Base-by-base conservation (phyloP, 1,284 basidiomycete species). In the Tremellales sp. region DNA sequence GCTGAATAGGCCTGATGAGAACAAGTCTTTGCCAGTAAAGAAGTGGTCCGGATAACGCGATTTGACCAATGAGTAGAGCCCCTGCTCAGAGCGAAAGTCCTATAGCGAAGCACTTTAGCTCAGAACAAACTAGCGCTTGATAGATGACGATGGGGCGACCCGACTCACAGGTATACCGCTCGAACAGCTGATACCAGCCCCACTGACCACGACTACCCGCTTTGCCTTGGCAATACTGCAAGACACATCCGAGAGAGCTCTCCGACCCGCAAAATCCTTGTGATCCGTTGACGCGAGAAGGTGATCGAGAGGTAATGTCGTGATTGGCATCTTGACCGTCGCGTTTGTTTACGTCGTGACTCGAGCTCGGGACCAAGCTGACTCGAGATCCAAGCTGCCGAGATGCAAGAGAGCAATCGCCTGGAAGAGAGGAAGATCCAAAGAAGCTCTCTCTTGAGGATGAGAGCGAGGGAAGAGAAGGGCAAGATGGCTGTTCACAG, bases 161-260 rank as follows among this genome's bases (percentile, higher is more conserved):
- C 24, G 6, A 76, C 85, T 62, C 65, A 93, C 90, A 6, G 91
- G 91, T 62, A 96, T 92, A 41, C 91, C 91, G 67, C 85, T 88
- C 22, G 87, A 89, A 70, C 90, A 94, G 26, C 89, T 92, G 51
- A 94, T 92, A 39, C 91, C 91, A 6, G 91, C 91, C 17, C 91
- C 91, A 37, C 87, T 88, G 57, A 94, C 85, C 6, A 92, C 82
- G 13, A 94, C 80, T 52, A 91, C 85, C 73, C 82, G 84, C 75
- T 85, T 89, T 72, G 82, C 82, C 74, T 87, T 91, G 15, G 84
- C 85, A 31, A 94, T 84, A 5, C 83, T 77, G 3, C 82, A 77
- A 10, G 88, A 89, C 36, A 93, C 72, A 46, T 83, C 83, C 5
- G 79, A 69, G 2, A 92, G 79, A 11, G 82, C 49, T 15, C 61